Conservation (phyloP, 805 yeast genomes). For the Phaffomyces thermotolerans region DNA sequence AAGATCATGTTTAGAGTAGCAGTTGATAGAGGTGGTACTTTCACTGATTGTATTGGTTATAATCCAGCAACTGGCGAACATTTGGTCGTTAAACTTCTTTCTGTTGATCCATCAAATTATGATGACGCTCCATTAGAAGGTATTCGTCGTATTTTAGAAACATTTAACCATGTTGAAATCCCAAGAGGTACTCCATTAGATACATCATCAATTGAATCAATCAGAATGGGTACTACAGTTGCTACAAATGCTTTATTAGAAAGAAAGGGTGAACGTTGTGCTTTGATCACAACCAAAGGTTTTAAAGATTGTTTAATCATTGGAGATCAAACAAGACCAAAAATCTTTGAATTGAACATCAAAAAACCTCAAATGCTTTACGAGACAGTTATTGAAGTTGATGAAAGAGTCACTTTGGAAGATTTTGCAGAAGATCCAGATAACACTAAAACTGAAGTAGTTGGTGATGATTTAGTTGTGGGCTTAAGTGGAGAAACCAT, state of each 20-base stretch:
- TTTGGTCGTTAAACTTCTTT: slow-evolving; percentile 59
- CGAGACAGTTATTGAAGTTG: slow-evolving; percentile 72
- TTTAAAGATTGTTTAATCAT: slow-evolving; percentile 75
- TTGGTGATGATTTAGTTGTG: slow-evolving; percentile 30
- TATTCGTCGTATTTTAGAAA: slow-evolving; percentile 68
- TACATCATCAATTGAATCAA: slow-evolving; percentile 53
- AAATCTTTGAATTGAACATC: slow-evolving; percentile 78
- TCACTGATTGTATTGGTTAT: slow-evolving; percentile 53
- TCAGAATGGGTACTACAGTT: slow-evolving; percentile 90
- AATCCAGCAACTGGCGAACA: slow-evolving; percentile 42
- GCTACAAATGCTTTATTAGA: slow-evolving; percentile 94
- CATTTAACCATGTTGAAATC: slow-evolving; percentile 43
- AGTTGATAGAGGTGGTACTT: slow-evolving; percentile 79
- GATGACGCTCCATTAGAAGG: slow-evolving; percentile 92
- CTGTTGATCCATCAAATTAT: slow-evolving; percentile 86
- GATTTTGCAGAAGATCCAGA: slow-evolving; percentile 72
- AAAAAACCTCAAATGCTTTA: slow-evolving; percentile 66
- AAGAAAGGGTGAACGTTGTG: slow-evolving; percentile 85
- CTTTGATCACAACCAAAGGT: slow-evolving; percentile 81
- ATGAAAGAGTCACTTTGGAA: slow-evolving; percentile 84
- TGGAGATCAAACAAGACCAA: slow-evolving; percentile 90
- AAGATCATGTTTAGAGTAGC: slow-evolving; percentile 30
- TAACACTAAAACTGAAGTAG: slow-evolving; percentile 15
- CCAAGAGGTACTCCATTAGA: slow-evolving; percentile 58
- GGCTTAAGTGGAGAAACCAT: slow-evolving; percentile 70